Percentiles rank a stretch among this genome's conserved stretches.
These are phyloP conservation scores for Stachybotrys chlorohalonatus DNA, from an alignment of 2,329 filamentous ascomycete species.

Conservation along the genomic window DNA sequence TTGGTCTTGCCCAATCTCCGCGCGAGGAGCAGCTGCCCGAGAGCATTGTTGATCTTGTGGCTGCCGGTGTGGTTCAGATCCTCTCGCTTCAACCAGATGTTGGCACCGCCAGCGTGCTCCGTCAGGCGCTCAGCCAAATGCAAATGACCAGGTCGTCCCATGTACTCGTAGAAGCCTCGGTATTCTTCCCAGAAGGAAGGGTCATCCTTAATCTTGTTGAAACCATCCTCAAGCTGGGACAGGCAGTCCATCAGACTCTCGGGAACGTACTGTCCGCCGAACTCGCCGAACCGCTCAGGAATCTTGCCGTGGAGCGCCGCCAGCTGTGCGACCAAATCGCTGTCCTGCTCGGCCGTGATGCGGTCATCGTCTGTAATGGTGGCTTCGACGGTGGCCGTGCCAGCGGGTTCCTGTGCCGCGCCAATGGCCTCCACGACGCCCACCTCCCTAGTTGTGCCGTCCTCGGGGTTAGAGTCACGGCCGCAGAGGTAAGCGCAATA, in stretches of 20 bases:
- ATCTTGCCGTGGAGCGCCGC: conserved; percentile 73
- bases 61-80: conserved; percentile 96
- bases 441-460: conserved; percentile 50
- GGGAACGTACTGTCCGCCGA: conserved; percentile 94
- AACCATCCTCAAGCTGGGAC: conserved; percentile 80
- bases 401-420: conserved; percentile 33
- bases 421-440: conserved; percentile 60
- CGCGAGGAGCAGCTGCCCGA: conserved; percentile 86
- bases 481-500: conserved; percentile 68
- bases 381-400: conserved; percentile 44
- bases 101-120: conserved; percentile 80
- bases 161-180: conserved; percentile 91
- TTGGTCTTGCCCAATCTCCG: conserved; percentile 83
- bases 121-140: conserved; percentile 85
- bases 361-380: conserved; percentile 60
- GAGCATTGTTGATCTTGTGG: conserved; percentile 98
- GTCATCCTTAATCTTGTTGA: conserved; percentile 79
- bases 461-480: conserved; percentile 25
- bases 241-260: conserved; percentile 98
- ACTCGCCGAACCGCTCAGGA: conserved; percentile 85
- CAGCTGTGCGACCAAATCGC: conserved; percentile 69
- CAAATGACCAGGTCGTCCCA: conserved; percentile 86
- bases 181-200: conserved; percentile 96
- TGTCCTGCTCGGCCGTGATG: conserved; percentile 45
- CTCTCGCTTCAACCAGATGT: conserved; percentile 96